phyloP scores from a whole-genome alignment of 2,329 filamentous ascomycete species.

The Colletotrichum filicis region DNA sequence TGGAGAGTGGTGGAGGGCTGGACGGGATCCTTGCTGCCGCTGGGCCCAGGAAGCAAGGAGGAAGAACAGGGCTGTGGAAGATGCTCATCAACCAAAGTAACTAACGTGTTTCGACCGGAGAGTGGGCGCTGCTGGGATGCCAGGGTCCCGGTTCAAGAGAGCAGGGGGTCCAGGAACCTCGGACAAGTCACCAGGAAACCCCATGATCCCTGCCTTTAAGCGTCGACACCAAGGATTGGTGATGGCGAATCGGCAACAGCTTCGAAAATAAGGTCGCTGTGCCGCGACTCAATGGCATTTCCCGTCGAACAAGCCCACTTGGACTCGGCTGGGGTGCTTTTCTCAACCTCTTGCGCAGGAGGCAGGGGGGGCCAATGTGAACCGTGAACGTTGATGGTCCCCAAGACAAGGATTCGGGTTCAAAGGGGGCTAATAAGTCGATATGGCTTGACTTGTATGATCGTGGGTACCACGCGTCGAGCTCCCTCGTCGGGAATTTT shows the following conservation, averaged over 20 bases:
- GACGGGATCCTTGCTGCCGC: slow-evolving; percentile 44
- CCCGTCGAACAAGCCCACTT: slow-evolving; percentile 46
- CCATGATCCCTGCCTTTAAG: slow-evolving; percentile 34
- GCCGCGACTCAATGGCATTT: slow-evolving; percentile 36
- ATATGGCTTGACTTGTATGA: slow-evolving; percentile 21
- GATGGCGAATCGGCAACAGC: slow-evolving; percentile 36
- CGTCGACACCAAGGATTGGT: slow-evolving; percentile 27
- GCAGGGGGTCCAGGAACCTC: slow-evolving; percentile 32
- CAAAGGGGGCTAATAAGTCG: not conserved
- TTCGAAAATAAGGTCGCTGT: slow-evolving; percentile 34
- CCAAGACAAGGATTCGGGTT: slow-evolving; percentile 3
- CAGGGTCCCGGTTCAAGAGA: slow-evolving; percentile 32
- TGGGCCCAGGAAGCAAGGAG: slow-evolving; percentile 49
- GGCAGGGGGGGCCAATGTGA: slow-evolving; percentile 13
- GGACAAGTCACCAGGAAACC: slow-evolving; percentile 32
- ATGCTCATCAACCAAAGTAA: slow-evolving; percentile 49
- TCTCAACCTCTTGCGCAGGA: slow-evolving; percentile 25
- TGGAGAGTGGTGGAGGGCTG: slow-evolving; percentile 41
- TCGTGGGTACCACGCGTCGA: slow-evolving; percentile 16
- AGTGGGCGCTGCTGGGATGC: slow-evolving; percentile 42
- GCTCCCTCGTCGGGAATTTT: slow-evolving; percentile 19
- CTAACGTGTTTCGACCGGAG: slow-evolving; percentile 55
- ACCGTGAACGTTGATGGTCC: not conserved
- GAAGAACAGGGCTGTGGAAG: slow-evolving; percentile 49
- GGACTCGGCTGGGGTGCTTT: slow-evolving; percentile 20